These are phyloP conservation scores for Triticum urartu DNA, from an alignment of 176 grass and related monocot species.

Conservation along the genomic window DNA sequence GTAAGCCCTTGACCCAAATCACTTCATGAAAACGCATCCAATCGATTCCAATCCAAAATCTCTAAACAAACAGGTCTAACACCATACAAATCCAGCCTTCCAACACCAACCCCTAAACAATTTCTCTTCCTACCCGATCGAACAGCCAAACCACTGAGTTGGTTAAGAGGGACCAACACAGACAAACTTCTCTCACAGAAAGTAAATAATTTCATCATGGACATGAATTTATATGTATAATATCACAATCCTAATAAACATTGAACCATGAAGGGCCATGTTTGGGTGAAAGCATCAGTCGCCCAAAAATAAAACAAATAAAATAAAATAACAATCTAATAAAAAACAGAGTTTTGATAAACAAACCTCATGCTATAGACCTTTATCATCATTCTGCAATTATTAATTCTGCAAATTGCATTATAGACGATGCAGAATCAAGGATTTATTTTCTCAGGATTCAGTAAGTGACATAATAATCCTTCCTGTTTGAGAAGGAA, in stretches of 20 bases:
- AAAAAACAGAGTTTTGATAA: not conserved
- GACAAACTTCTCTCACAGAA: not conserved
- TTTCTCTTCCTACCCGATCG: not conserved
- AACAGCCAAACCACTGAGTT: not conserved
- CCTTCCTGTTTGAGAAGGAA: not conserved
- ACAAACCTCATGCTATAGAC: not conserved
- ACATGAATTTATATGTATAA: not conserved
- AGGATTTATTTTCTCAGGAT: not conserved
- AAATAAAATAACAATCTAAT: not conserved
- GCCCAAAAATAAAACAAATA: no score
- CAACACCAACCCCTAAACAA: not conserved
- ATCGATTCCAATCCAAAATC: not conserved
- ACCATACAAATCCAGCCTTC: not conserved
- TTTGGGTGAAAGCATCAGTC: not conserved
- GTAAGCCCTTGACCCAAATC: not conserved
- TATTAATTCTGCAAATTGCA: not conserved
- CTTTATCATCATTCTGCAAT: not conserved
- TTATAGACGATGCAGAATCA: not conserved
- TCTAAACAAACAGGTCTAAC: not conserved
- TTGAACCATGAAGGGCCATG: not conserved
- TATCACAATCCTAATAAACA: constrained; percentile 8
- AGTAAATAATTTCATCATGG: not conserved
- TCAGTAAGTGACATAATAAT: not conserved
- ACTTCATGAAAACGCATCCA: not conserved
- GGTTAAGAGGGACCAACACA: not conserved